phyloP scores from a whole-genome alignment of 2,329 filamentous ascomycete genomes.

The Botrytis galanthina region DNA sequence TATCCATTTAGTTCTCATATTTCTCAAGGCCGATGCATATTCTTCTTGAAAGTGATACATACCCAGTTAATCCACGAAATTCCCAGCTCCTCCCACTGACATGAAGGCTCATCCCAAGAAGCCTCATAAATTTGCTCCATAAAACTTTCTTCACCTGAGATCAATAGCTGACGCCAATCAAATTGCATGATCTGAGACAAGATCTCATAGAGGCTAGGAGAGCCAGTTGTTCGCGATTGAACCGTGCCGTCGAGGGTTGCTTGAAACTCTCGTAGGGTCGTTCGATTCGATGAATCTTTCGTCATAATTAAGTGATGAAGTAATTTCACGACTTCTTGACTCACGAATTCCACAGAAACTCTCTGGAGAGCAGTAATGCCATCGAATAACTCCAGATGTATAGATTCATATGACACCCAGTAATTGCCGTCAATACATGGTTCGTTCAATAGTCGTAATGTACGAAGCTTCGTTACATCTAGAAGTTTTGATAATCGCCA shows the following conservation, averaged over 20 bases:
- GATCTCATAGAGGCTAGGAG: neutral
- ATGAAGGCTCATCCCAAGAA: neutral
- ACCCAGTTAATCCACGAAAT: neutral
- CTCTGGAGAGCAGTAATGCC: neutral
- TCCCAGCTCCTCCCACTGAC: neutral
- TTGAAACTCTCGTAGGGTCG: neutral
- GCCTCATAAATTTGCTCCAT: neutral
- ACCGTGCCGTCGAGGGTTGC: neutral
- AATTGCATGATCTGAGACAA: neutral
- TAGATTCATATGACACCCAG: neutral
- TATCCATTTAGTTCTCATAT: neutral
- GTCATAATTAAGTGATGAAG: neutral
- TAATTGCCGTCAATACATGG: neutral
- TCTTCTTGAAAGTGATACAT: neutral
- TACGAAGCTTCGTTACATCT: constrained; percentile 4
- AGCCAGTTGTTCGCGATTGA: neutral
- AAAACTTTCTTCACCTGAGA: neutral
- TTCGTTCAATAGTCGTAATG: constrained; percentile 2
- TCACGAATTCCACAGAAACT: neutral
- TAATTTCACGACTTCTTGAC: neutral
- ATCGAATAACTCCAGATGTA: neutral
- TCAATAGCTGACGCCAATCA: neutral
- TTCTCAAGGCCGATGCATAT: neutral
- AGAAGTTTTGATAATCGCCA: neutral
- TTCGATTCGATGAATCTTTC: neutral